Conservation (phyloP, 768 basidiomycete species). For the Chalciporus chontae region DNA sequence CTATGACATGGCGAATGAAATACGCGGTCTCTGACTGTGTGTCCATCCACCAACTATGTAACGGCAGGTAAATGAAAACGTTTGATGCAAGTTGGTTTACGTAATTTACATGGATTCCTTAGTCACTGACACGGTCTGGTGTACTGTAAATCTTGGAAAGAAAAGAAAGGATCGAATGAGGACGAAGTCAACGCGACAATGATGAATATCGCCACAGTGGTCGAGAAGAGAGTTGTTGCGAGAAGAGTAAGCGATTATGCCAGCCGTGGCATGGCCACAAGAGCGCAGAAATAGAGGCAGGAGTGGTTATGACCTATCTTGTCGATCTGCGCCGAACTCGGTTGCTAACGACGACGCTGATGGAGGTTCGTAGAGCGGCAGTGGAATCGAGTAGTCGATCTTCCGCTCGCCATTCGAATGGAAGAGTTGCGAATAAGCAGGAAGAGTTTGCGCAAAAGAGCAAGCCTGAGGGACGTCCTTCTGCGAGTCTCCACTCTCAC, state of each 20-base stretch:
- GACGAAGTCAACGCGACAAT: slow-evolving; percentile 11
- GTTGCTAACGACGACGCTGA: slow-evolving; percentile 3
- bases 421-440: slow-evolving; percentile 78
- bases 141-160: neutral
- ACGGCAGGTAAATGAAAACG: no score
- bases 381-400: slow-evolving; percentile 58
- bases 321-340: slow-evolving; percentile 2
- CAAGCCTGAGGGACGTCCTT: slow-evolving; percentile 18
- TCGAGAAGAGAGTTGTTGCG: neutral
- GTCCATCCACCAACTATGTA: no score
- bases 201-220: neutral
- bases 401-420: slow-evolving; percentile 69
- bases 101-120: no score
- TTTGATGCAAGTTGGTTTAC: neutral
- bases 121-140: no score
- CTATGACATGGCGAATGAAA: no score
- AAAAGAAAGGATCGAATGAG: slow-evolving; percentile 7
- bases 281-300: neutral
- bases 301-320: slow-evolving; percentile 4
- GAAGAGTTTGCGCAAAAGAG: slow-evolving; percentile 42
- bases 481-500: slow-evolving; percentile 5
- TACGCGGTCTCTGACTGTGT: neutral
- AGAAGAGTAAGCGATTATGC: slow-evolving; percentile 1
- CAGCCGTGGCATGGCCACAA: neutral
- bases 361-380: slow-evolving; percentile 60